These are phyloP conservation scores for Lachancea meyersii DNA, from an alignment of 805 yeast species.

Conservation along the genomic window DNA sequence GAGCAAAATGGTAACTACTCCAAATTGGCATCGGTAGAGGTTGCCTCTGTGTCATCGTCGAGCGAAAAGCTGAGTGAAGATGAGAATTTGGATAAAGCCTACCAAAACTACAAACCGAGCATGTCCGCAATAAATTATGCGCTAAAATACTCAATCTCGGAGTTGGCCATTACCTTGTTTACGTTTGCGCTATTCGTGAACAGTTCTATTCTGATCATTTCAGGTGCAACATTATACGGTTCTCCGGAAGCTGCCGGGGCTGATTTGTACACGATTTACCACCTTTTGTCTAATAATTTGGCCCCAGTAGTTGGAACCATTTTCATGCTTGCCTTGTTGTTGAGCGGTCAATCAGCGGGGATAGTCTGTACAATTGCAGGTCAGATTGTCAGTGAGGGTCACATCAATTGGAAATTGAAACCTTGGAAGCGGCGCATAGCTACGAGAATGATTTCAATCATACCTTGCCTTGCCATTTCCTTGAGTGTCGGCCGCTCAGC, in stretches of 20 bases:
- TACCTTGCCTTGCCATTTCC: slow-evolving; percentile 75
- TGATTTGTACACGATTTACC: slow-evolving; percentile 72
- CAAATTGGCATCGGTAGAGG: slow-evolving; percentile 13
- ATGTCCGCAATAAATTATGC: slow-evolving; percentile 66
- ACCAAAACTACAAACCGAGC: slow-evolving; percentile 60
- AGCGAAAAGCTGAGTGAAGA: slow-evolving; percentile 14
- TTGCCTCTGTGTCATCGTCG: slow-evolving; percentile 9
- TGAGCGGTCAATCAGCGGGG: slow-evolving; percentile 88
- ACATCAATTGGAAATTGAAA: slow-evolving; percentile 67
- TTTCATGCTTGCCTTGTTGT: slow-evolving; percentile 76
- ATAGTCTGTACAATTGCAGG: slow-evolving; percentile 92
- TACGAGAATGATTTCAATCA: slow-evolving; percentile 70
- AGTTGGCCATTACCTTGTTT: slow-evolving; percentile 61
- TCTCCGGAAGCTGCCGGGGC: slow-evolving; percentile 71
- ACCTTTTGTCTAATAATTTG: slow-evolving; percentile 50
- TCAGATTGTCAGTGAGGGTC: slow-evolving; percentile 89
- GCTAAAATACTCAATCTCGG: slow-evolving; percentile 64
- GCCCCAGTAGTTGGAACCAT: slow-evolving; percentile 77
- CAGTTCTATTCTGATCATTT: slow-evolving; percentile 71
- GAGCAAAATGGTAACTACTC: slow-evolving; percentile 45
- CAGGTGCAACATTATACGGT: slow-evolving; percentile 71
- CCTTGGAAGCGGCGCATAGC: slow-evolving; percentile 78
- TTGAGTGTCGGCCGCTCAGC: slow-evolving; percentile 69
- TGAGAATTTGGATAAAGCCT: slow-evolving; percentile 34
- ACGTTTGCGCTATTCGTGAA: slow-evolving; percentile 84